Evolutionary conservation across 805 yeast species (phyloP).

Genomic region (Wickerhamomyces silvicola): DNA sequence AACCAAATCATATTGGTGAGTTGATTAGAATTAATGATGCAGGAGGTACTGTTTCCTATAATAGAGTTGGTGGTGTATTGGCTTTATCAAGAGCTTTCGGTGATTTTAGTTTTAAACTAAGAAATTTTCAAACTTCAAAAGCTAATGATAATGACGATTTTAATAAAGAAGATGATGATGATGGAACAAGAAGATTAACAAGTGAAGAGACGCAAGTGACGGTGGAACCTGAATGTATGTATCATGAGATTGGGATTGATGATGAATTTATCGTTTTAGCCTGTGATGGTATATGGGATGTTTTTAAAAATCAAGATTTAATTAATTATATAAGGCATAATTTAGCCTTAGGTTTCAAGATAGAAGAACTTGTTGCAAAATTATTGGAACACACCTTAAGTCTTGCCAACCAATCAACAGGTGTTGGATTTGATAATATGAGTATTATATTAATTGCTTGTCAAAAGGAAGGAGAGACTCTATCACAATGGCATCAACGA

Average conservation of each 20-base stretch:
- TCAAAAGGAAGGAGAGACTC: constrained; percentile 36
- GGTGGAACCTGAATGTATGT: constrained; percentile 68
- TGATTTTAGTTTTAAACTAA: constrained; percentile 51
- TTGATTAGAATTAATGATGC: constrained; percentile 84
- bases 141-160: constrained; percentile 20
- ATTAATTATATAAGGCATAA: constrained; percentile 50
- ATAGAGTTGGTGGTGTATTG: constrained; percentile 91
- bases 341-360: constrained; percentile 47
- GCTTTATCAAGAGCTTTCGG: constrained; percentile 92
- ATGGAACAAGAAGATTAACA: constrained; percentile 8
- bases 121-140: constrained; percentile 9
- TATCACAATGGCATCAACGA: constrained; percentile 52
- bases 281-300: constrained; percentile 84
- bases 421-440: constrained; percentile 82
- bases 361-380: constrained; percentile 53
- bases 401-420: constrained; percentile 68
- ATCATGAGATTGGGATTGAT: constrained; percentile 37
- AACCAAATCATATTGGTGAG: constrained; percentile 94
- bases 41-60: constrained; percentile 89
- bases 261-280: constrained; percentile 72
- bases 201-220: constrained; percentile 75
- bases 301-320: constrained; percentile 50
- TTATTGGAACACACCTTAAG: constrained; percentile 60
- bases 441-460: constrained; percentile 63
- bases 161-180: constrained; percentile 28